These are phyloP conservation scores for Pseudonectria foliicola DNA, from an alignment of 2,329 filamentous ascomycete species.

Conservation along the genomic window DNA sequence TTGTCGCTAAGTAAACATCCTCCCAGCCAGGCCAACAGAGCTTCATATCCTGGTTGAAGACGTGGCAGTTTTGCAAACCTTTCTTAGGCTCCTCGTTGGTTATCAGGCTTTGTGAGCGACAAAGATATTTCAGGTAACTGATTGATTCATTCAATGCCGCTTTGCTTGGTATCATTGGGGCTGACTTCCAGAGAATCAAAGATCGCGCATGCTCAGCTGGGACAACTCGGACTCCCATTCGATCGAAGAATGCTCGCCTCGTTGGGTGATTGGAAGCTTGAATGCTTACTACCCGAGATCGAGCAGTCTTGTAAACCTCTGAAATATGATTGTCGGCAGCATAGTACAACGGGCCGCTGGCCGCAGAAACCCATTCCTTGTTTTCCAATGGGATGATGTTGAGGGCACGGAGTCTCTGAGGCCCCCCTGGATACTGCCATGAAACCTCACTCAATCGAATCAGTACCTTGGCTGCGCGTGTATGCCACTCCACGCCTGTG, in stretches of 20 bases:
- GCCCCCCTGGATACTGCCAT: accelerated
- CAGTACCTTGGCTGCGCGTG: constrained; percentile 10
- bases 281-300: constrained; percentile 6
- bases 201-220: constrained; percentile 5
- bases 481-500: constrained; percentile 10
- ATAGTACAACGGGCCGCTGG: constrained; percentile 6
- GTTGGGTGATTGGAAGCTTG: constrained; percentile 6
- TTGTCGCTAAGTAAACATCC: constrained; percentile 9
- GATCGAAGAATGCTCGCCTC: constrained; percentile 8
- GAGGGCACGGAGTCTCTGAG: constrained; percentile 2
- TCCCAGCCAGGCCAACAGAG: neutral
- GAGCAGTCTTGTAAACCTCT: constrained; percentile 1
- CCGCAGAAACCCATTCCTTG: constrained; percentile 11
- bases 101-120: constrained; percentile 8
- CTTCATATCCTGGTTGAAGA: constrained; percentile 6
- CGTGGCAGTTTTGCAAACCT: neutral
- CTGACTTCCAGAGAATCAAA: constrained; percentile 3
- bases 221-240: constrained; percentile 9
- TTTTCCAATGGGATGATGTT: constrained; percentile 9
- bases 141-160: constrained; percentile 2
- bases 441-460: neutral
- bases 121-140: constrained; percentile 11
- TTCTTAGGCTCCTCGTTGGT: neutral
- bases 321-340: constrained; percentile 7
- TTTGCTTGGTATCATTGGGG: neutral